Base-by-base conservation (phyloP, 2,329 filamentous ascomycete genomes). In the Emericellopsis atlantica region DNA sequence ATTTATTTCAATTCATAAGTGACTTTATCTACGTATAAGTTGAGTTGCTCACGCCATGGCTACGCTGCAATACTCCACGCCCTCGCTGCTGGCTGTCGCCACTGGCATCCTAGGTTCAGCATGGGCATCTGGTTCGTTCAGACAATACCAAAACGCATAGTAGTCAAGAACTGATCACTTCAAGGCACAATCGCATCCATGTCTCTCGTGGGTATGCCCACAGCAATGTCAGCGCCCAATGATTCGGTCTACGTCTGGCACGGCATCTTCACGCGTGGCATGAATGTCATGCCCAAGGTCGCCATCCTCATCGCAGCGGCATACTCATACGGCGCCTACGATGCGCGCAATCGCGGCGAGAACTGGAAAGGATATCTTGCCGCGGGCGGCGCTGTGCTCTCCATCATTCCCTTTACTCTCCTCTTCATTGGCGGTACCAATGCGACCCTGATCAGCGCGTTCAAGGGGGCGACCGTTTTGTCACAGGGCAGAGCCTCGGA, bases 331-430 rank as follows among this genome's bases (percentile, higher is more conserved):
- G 56, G 56, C 6, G 58, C 64, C 8, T 66, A 62, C 34, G 49
- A 57, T 24, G 50, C 53, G 3, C 43, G 44, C 23, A 36, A 48
- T 10, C 47, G 48, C 9, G 54, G 54, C 47, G 47, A 14, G 12
- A 14, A 43, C 22, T 66, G 63, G 64, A 50, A 48, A 39, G 54
- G 57, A 2, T 58, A 58, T 39, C 51, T 48, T 8, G 52, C 48
- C 1, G 61, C 57, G 0, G 62, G 49, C 10, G 49, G 41, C 9
- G 50, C 61, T 33, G 53, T 58, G n/a, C 23, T 64, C 6, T 48
- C 45, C 29, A 65, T 66, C 31, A 53, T 66, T 24, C 63, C 64
- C 1, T 67, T 57, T 36, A 67, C 64, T 1, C 2, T 58, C 10
- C n/a, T 51, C 18, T 45, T 57, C 36, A 66, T 67, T 59, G 48